Evolutionary conservation across 352 stramenopile species (phyloP), one percentile per base, ranked within the genome.

Genomic region (Globisporangium spiculum): DNA sequence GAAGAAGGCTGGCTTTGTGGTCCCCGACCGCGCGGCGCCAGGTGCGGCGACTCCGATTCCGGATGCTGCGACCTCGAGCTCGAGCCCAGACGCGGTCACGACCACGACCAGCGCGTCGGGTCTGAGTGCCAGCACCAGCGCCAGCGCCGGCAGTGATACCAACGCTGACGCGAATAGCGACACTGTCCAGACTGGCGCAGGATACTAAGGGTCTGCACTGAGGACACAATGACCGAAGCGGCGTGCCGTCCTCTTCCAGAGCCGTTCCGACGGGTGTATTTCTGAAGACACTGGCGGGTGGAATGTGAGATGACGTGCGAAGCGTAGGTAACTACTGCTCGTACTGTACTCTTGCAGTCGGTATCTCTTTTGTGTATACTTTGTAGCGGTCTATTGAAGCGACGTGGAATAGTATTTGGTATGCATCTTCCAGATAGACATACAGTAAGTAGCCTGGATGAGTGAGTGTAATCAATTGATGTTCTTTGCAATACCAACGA

Each of bases 1-100:
- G 32, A 63, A 63, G 57, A 63, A 63, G 34, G 57, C 57, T 26
- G 34, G 57, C 32, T 36, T 63, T 30, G 57, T 41, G 16, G 54
- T 41, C 16, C 54, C 54, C 14, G 54, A 60, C 54, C 26, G 54
- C 54, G 26, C 52, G 4, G 22, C 52, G 1, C n/a, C n/a, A 12
- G 38, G 38, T 46, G 38, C 38, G 38, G 38, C 38, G 12, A 20
- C 12, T 46, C 14, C 38, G 12, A 46, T 20, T 44, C 36, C 36
- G 36, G 36, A 18, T 18, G 10, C 36, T 44, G 10, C 36, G 12
- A 44, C 2, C 38, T 46, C 38, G 38, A 26, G 6, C 48, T 16
- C 20, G 3, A 27, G 6, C 48, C 48, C 48, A 27, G 48, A 14
- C 10, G 22, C n/a, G 18, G 1, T 20, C 4, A 27, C 24, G 22